Evolutionary conservation across 441 rosid species (phyloP).

Genomic region (California macrophylla): DNA sequence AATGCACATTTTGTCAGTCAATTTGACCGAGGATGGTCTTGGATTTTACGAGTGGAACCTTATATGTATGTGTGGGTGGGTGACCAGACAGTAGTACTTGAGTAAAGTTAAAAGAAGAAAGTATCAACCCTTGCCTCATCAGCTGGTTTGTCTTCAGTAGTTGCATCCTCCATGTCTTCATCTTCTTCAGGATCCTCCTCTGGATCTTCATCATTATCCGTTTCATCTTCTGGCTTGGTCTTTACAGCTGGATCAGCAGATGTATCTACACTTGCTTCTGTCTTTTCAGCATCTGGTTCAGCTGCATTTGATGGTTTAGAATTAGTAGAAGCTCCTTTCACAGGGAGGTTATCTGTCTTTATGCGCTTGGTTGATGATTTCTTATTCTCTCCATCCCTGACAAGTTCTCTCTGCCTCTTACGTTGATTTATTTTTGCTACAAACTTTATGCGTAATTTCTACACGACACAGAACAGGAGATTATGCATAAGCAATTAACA

Average conservation of each 20-base stretch:
- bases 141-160: constrained; percentile 32
- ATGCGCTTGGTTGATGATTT: constrained; percentile 41
- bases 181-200: constrained; percentile 73
- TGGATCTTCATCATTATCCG: constrained; percentile 43
- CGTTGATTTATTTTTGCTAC: constrained; percentile 60
- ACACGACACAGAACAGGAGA: constrained; percentile 12
- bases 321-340: constrained; percentile 31
- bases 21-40: neutral
- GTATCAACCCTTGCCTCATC: constrained; percentile 40
- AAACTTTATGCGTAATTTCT: constrained; percentile 67
- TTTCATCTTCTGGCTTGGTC: constrained; percentile 30
- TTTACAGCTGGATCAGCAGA: constrained; percentile 22
- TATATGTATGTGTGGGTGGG: too few species aligned
- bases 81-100: neutral
- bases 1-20: neutral
- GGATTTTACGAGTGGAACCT: neutral
- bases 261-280: constrained; percentile 26
- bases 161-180: constrained; percentile 55
- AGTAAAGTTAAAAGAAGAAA: neutral
- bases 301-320: constrained; percentile 28
- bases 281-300: constrained; percentile 34
- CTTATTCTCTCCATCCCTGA: constrained; percentile 36
- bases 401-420: constrained; percentile 65
- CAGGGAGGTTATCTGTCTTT: constrained; percentile 47
- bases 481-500: neutral